Evolutionary conservation across 495 filamentous ascomycete genomes (phyloP).

Genomic region (Aspergillus ostianus): DNA sequence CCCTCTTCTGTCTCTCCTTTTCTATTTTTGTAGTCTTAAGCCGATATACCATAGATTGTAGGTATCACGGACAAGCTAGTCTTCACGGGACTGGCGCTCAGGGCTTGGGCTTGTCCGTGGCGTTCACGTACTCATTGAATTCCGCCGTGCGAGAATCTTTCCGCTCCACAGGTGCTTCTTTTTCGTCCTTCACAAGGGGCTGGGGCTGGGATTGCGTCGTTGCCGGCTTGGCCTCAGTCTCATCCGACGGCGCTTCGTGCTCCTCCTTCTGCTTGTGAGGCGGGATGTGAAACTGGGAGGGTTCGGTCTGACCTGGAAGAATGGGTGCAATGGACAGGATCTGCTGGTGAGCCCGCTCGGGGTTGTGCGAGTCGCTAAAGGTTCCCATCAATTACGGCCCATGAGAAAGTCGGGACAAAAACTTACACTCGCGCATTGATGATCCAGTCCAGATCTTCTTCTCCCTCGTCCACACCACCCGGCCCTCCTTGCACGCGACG

Average conservation of each 20-base stretch:
- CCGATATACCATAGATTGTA: background rate
- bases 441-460: slow-evolving; percentile 91
- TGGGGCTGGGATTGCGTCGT: slow-evolving; percentile 9
- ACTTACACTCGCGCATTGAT: slow-evolving; percentile 84
- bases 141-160: slow-evolving; percentile 49
- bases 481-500: slow-evolving; percentile 69
- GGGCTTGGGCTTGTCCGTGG: slow-evolving; percentile 33
- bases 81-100: slow-evolving; percentile 3
- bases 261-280: slow-evolving; percentile 24
- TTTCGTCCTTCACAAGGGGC: slow-evolving; percentile 6
- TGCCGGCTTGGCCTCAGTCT: slow-evolving; percentile 11
- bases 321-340: slow-evolving; percentile 87
- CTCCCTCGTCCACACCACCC: slow-evolving; percentile 74
- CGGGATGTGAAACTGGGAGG: slow-evolving; percentile 43
- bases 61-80: background rate
- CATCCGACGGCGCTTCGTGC: slow-evolving; percentile 8
- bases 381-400: background rate
- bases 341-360: slow-evolving; percentile 74
- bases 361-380: slow-evolving; percentile 64
- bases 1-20: slow-evolving; percentile 2
- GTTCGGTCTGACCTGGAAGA: slow-evolving; percentile 63
- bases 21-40: slow-evolving; percentile 1
- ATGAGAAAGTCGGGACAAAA: background rate
- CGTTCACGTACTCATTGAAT: slow-evolving; percentile 61
- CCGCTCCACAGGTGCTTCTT: slow-evolving; percentile 35